Conservation (phyloP, 208 protist species). For the Strigomonas oncopelti region DNA sequence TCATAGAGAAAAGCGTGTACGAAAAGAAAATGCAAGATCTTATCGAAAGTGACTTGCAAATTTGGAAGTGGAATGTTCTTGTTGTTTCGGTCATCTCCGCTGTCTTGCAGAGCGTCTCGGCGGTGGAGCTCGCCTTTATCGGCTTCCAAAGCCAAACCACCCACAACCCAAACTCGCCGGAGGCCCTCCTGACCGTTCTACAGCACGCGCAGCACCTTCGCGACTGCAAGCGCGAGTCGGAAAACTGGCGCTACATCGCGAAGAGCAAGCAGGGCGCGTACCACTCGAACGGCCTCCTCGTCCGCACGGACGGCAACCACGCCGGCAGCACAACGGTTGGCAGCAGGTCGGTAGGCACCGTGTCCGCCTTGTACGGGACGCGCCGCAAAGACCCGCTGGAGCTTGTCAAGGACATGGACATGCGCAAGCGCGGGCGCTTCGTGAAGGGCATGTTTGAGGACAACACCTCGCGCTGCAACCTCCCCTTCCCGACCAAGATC, state of each 20-base stretch:
- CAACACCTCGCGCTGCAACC: slow-evolving; percentile 38
- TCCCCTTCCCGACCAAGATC: slow-evolving; percentile 78
- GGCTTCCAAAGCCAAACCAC: slow-evolving; percentile 27
- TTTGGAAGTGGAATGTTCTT: slow-evolving; percentile 83
- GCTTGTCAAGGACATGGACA: slow-evolving; percentile 69
- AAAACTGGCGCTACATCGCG: slow-evolving; percentile 72
- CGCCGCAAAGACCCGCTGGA: slow-evolving; percentile 73
- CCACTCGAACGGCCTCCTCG: slow-evolving; percentile 77
- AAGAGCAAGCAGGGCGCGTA: slow-evolving; percentile 69
- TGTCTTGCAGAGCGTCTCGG: slow-evolving; percentile 48
- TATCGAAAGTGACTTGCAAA: slow-evolving; percentile 73
- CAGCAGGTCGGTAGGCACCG: slow-evolving; percentile 55
- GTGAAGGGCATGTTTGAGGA: slow-evolving; percentile 74
- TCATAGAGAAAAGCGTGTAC: slow-evolving; percentile 2
- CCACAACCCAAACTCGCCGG: slow-evolving; percentile 15
- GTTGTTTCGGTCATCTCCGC: slow-evolving; percentile 49
- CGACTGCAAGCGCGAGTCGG: slow-evolving; percentile 66
- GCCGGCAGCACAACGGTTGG: slow-evolving; percentile 7
- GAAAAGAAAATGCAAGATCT: slow-evolving; percentile 33
- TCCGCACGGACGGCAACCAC: slow-evolving; percentile 22
- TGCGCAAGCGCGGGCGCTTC: slow-evolving; percentile 74
- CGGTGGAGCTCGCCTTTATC: slow-evolving; percentile 60
- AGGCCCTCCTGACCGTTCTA: slow-evolving; percentile 33
- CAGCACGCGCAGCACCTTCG: slow-evolving; percentile 41
- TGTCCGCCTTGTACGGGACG: slow-evolving; percentile 60